These are phyloP conservation scores for Pulveroboletus sp. DNA, from an alignment of 768 basidiomycete genomes.

Conservation along the genomic window DNA sequence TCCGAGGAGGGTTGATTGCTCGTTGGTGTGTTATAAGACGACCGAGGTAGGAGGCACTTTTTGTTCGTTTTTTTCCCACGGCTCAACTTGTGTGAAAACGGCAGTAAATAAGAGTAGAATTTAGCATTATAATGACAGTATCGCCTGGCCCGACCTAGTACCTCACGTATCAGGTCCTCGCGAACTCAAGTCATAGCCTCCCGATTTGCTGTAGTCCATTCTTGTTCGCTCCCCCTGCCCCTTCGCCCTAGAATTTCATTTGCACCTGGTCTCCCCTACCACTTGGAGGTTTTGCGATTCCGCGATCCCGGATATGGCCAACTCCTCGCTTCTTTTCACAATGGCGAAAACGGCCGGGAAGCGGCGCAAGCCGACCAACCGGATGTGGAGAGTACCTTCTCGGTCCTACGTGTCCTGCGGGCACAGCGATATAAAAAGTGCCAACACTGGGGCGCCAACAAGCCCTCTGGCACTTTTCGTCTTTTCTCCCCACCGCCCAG, in stretches of 20 bases:
- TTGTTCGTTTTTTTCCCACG: too few species aligned
- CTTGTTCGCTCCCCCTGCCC: background rate
- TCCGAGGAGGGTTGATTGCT: too few species aligned
- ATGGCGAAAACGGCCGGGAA: slow-evolving; percentile 20
- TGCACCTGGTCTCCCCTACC: background rate
- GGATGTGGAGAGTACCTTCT: slow-evolving; percentile 20
- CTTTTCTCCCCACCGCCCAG: background rate
- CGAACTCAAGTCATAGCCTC: background rate
- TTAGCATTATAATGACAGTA: too few species aligned
- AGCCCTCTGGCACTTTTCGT: background rate
- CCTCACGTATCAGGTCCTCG: slow-evolving; percentile 6
- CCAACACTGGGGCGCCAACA: background rate
- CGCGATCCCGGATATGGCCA: slow-evolving; percentile 28
- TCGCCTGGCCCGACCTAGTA: slow-evolving; percentile 8
- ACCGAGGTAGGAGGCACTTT: too few species aligned
- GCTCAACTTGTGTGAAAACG: too few species aligned
- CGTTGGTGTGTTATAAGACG: too few species aligned
- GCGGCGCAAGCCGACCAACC: slow-evolving; percentile 22
- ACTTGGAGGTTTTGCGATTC: slow-evolving; percentile 23
- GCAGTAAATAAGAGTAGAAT: too few species aligned
- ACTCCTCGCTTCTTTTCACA: slow-evolving; percentile 24
- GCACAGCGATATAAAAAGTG: slow-evolving; percentile 20
- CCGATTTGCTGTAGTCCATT: slow-evolving; percentile 4
- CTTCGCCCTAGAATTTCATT: slow-evolving; percentile 7
- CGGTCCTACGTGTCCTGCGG: slow-evolving; percentile 22